Base-by-base conservation (phyloP, 805 yeast genomes). In the Starmerella khaoyaiensis region DNA sequence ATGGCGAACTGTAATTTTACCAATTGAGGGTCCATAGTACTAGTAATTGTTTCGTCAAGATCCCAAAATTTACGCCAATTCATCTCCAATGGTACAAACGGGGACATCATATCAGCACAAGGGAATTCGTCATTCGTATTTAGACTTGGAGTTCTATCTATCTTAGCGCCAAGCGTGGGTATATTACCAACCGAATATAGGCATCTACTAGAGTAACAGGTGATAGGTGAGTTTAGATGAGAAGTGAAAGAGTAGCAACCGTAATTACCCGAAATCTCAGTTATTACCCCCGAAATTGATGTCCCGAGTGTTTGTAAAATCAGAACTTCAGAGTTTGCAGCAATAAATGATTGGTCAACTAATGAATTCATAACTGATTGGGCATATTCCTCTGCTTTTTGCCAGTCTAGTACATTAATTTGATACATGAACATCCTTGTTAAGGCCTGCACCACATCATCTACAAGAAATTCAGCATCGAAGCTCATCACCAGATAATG, bases 1-100 rank as follows among this genome's bases (percentile, higher is more conserved):
- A 80, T 68, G 40, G 76, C 73, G 39, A 81, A 76, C 53, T 82
- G 94, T 25, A 73, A 65, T 49, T 72, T 72, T n/a, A 74, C 63
- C 14, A 34, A 18, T 11, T 29, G 33, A 3, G 37, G 31, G 28
- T 56, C 58, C 3, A 43, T 33, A 14, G 39, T 43, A 6, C 38
- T 45, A 5, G 47, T 24, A 17, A 42, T 47, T 3, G 37, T 40
- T 18, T 46, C 37, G 3, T 46, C 46, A 9, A 51, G 24, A 3
- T 32, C 28, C 55, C 55, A 51, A 36, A 31, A 51, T 12, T 37
- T 36, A 8, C 47, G 43, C 55, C 55, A 51, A 35, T 51, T 51
- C 46, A 50, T 47, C 25, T 50, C 52, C 10, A 46, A 28, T 4
- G 36, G 9, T 6, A 19, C 12, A 16, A 31, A 31, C 12, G 41